A percentile compares a stretch with the other conserved stretches of the same genome.
phyloP scores from a whole-genome alignment of 2,329 filamentous ascomycete genomes.

The Alternaria brassicicola region DNA sequence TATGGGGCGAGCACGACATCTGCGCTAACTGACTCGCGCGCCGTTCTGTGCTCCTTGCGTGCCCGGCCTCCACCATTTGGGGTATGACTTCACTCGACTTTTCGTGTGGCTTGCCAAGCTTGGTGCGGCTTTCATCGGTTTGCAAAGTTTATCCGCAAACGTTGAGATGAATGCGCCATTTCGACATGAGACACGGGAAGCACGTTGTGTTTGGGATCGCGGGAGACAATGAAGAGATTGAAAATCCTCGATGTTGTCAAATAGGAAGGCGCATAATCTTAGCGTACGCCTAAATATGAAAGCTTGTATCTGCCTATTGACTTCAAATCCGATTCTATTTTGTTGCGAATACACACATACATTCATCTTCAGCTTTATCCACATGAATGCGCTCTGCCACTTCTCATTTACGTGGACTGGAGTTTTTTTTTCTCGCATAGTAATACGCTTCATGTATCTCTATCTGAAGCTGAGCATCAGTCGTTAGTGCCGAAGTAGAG shows the following conservation, averaged over 20 bases:
- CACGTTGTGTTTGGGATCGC: neutral
- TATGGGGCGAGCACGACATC: slow-evolving; percentile 35
- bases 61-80: neutral
- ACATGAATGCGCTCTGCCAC: neutral
- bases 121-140: slow-evolving; percentile 10
- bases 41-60: neutral
- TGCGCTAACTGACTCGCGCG: slow-evolving; percentile 14
- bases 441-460: neutral
- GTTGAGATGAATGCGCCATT: neutral
- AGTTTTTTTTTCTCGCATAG: neutral
- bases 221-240: neutral
- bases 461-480: neutral
- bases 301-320: neutral
- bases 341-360: neutral
- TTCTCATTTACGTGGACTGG: neutral
- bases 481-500: neutral
- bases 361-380: neutral
- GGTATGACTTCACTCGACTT: slow-evolving; percentile 4
- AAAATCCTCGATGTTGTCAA: neutral
- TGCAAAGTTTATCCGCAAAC: neutral
- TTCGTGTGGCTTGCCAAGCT: slow-evolving; percentile 9
- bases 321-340: neutral
- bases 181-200: neutral
- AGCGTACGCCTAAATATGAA: neutral
- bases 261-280: neutral